Percentiles rank a stretch among this genome's conserved stretches.
phyloP scores from a whole-genome alignment of 2,329 filamentous ascomycete species.

The Ascochyta rabiei region DNA sequence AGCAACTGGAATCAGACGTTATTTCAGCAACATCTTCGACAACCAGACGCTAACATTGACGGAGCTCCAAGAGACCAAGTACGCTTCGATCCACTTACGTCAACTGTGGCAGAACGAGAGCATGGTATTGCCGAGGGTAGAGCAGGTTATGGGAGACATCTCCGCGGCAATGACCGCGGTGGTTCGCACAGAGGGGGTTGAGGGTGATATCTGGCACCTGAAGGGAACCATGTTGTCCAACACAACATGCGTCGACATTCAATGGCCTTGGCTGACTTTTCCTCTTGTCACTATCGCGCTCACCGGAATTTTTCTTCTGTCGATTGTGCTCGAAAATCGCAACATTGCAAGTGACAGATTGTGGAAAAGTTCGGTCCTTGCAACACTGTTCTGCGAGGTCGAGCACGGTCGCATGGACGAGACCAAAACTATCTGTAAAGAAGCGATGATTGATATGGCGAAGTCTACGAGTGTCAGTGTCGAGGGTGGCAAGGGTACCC shows the following conservation, averaged over 20 bases:
- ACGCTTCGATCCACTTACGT: no score
- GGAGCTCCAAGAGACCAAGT: no score
- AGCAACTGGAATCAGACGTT: no score
- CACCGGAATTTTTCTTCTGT: neutral
- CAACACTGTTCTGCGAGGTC: neutral
- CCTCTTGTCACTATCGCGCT: neutral
- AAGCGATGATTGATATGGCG: neutral
- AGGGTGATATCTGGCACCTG: neutral
- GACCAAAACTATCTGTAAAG: neutral
- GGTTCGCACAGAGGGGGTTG: neutral
- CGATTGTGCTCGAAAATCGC: neutral
- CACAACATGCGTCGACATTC: neutral
- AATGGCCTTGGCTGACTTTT: neutral
- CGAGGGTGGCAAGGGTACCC: no score
- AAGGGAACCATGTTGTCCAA: neutral
- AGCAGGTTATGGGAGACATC: no score
- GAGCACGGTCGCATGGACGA: neutral
- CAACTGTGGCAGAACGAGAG: no score
- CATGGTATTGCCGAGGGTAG: no score
- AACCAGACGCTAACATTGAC: no score
- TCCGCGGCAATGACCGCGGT: neutral
- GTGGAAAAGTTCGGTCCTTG: constrained; percentile 5
- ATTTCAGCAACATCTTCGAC: no score
- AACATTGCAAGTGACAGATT: neutral
- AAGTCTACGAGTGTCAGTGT: constrained; percentile 1